These are phyloP conservation scores for Populus davidiana DNA, from an alignment of 345 rosid species.

Conservation along the genomic window DNA sequence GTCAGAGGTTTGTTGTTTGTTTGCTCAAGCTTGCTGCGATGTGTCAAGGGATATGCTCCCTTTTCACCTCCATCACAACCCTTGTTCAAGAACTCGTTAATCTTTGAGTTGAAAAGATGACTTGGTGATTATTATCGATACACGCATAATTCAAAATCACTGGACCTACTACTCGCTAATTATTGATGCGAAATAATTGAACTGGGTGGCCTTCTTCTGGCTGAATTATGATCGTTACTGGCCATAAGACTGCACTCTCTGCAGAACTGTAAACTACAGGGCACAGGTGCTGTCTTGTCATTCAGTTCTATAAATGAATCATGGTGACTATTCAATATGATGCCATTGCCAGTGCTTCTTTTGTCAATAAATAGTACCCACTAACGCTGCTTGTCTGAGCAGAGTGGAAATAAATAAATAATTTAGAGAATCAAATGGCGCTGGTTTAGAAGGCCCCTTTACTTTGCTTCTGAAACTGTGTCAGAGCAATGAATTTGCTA, in stretches of 20 bases:
- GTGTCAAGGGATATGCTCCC: not conserved
- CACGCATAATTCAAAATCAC: slow-evolving; percentile 5
- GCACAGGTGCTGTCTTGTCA: not conserved
- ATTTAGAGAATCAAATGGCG: not conserved
- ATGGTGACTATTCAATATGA: not conserved
- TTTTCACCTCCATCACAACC: not conserved
- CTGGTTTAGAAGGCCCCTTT: not conserved
- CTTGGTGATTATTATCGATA: no score
- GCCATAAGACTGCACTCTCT: not conserved
- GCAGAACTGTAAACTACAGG: not conserved
- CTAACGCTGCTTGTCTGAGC: not conserved
- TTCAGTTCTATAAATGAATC: not conserved
- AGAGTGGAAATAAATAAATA: not conserved
- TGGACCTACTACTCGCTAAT: slow-evolving; percentile 21
- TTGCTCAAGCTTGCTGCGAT: not conserved
- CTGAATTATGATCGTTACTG: not conserved
- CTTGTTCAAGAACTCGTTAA: not conserved
- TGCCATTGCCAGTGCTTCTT: not conserved
- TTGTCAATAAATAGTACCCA: not conserved
- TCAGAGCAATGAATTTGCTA: not conserved
- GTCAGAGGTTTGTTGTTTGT: not conserved
- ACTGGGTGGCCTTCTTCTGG: slow-evolving; percentile 4
- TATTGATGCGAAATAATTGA: slow-evolving; percentile 21
- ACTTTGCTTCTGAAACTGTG: not conserved
- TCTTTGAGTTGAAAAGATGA: not conserved